Evolutionary conservation across 768 basidiomycete species (phyloP), one percentile per base, ranked within the genome.

Genomic region (Amanita pseudoporphyria): DNA sequence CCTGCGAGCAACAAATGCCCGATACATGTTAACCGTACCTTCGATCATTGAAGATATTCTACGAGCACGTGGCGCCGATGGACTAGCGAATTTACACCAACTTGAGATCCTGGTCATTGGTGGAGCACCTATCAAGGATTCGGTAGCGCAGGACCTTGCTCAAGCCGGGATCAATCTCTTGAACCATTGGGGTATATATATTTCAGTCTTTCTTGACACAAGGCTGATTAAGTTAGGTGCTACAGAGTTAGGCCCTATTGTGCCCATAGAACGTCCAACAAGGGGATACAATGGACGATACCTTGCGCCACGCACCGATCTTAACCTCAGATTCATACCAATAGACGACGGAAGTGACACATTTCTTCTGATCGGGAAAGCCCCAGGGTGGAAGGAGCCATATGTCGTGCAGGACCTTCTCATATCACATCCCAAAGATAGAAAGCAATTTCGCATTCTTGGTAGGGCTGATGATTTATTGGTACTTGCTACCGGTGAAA

Each of bases 401-500:
- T 65, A 59, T 44, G 54, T 67, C 33, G 64, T 70, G 7, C 67
- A 70, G 44, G 71, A 73, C 53, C 62, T 67, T n/a, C 61, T 72
- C 2, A 54, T 60, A 2, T 49, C 54, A 3, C 59, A 71, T 38
- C 69, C 71, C 0, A 28, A 44, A 1, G 57, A 64, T 44, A 51
- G 53, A 18, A 59, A 54, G 22, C 67, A 71, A 40, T 64, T 63
- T 54, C 60, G 56, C 16, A 66, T 73, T 28, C 56, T 66, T 24
- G 69, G 68, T 4, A 64, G 71, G 14, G 61, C 64, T 3, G 71
- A 72, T 47, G 69, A 72, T 45, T 61, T 72, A 18, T 51, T 73
- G 9, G 69, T 73, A 31, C 63, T 73, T 12, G 64, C 66, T 6
- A 72, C 66, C 1, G 71, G 71, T 9, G 71, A 73, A 53, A 73